Evolutionary conservation across 176 grass and related monocot species (phyloP), one percentile per base, ranked within the genome.

Genomic region (Phyllostachys edulis): DNA sequence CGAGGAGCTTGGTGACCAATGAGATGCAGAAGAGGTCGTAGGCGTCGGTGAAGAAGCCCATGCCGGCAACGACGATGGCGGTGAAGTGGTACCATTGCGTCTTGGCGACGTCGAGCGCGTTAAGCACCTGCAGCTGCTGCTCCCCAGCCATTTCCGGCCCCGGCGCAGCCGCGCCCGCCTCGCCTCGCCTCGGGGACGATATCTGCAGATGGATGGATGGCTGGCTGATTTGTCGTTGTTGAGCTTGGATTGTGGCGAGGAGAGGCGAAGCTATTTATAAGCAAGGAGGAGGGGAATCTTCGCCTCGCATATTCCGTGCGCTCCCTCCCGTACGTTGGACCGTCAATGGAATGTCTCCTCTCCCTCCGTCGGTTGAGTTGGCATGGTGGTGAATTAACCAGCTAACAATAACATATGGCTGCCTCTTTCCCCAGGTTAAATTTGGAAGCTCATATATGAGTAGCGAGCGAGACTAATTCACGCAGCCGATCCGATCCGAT

Each of bases 41-140:
- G 0, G 94, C 94, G 36, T 97, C 94, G 4, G 94, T 97, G 72
- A 97, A 97, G 85, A 97, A 97, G 0, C 94, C 94, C 91, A 94
- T 94, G 7, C 94, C 94, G 21, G 94, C 94, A 51, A 97, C 79
- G 4, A 96, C 79, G 80, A 96, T 89, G 1, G 93, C 86, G 5
- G 88, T 96, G 80, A 96, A 96, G 75, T 91, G 93, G 80, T 95
- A 95, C 90, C 83, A 90, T 51, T 92, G 93, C 36, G 93, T 92
- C 86, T 91, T 96, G 49, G 90, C 93, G 0, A 74, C 59, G 60
- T 93, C 93, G 3, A 96, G 86, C 18, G 90, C 75, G 70, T 62
- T 85, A 4, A 94, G 85, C 39, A 94, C 86, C 71, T 94, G 23
- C 10, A 89, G 67, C 34, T 93, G 87, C 62, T 89, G 84, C 42